A percentile compares a stretch with the other conserved stretches of the same genome.
These are phyloP conservation scores for Cryphonectria naterciae DNA, from an alignment of 2,329 filamentous ascomycete genomes.

Conservation along the genomic window DNA sequence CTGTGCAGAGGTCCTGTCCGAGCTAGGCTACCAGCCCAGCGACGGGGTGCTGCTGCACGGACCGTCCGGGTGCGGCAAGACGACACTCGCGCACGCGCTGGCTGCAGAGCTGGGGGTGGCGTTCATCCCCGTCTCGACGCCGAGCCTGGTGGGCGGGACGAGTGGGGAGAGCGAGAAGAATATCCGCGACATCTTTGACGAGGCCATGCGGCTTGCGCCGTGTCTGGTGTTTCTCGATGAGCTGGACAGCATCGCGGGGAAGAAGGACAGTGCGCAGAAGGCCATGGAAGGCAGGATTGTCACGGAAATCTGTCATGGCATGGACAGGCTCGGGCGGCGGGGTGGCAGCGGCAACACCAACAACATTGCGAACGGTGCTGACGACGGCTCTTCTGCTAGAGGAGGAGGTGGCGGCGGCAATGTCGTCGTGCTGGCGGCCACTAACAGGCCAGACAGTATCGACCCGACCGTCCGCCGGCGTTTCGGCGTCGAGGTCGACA, in stretches of 20 bases:
- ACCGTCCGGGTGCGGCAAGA: slow-evolving; percentile 85
- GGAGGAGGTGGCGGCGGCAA: slow-evolving; percentile 64
- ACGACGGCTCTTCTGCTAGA: slow-evolving; percentile 73
- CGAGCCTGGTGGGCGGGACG: slow-evolving; percentile 82
- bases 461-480: slow-evolving; percentile 75
- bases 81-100: slow-evolving; percentile 79
- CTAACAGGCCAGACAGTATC: slow-evolving; percentile 83
- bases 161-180: slow-evolving; percentile 89
- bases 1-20: slow-evolving; percentile 66
- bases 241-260: slow-evolving; percentile 88
- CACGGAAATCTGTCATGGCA: slow-evolving; percentile 80
- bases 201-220: slow-evolving; percentile 82
- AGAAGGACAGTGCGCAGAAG: slow-evolving; percentile 78
- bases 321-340: slow-evolving; percentile 79
- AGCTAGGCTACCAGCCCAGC: slow-evolving; percentile 69
- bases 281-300: slow-evolving; percentile 92
- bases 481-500: slow-evolving; percentile 83
- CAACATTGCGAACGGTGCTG: slow-evolving; percentile 68
- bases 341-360: slow-evolving; percentile 69
- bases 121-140: slow-evolving; percentile 81
- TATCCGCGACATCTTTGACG: slow-evolving; percentile 82
- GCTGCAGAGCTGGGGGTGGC: slow-evolving; percentile 76
- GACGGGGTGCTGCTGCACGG: slow-evolving; percentile 80
- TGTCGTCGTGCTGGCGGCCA: slow-evolving; percentile 89
- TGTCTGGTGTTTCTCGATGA: slow-evolving; percentile 92